A percentile compares a stretch with the other conserved stretches of the same genome.
Conservation (phyloP, 257 asterid species). For the Galeopsis tetrahit region DNA sequence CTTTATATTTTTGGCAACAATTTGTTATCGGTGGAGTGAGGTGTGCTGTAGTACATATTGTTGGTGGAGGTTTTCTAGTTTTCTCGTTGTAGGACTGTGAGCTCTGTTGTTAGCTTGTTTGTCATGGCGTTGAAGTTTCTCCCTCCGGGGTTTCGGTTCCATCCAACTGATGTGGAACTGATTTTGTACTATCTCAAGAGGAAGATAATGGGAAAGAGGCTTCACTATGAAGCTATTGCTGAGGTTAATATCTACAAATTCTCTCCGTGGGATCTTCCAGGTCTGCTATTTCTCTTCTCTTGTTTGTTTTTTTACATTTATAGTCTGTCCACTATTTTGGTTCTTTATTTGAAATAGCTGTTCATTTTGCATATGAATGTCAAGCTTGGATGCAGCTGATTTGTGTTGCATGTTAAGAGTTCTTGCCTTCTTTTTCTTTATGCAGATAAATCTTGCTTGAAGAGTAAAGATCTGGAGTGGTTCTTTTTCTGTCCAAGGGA, state of each 20-base stretch:
- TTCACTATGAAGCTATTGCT: conserved; percentile 64
- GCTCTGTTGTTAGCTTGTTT: neutral
- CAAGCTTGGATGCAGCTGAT: neutral
- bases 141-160: conserved; percentile 90
- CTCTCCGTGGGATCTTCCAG: conserved; percentile 96
- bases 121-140: conserved; percentile 52
- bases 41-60: conserved; percentile 7
- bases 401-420: neutral
- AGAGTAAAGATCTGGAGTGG: conserved; percentile 82
- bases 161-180: conserved; percentile 86
- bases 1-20: conserved; percentile 17
- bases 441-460: conserved; percentile 72
- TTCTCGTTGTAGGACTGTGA: conserved; percentile 28
- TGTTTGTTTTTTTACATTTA: neutral
- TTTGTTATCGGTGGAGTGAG: conserved; percentile 30
- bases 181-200: conserved; percentile 80
- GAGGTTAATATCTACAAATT: conserved; percentile 79
- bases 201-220: conserved; percentile 67
- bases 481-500: conserved; percentile 90
- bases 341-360: neutral
- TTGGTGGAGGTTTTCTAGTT: conserved; percentile 21
- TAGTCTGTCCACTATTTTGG: neutral
- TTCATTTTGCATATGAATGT: no score
- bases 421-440: neutral
- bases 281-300: conserved; percentile 37